Evolutionary conservation across 345 rosid species (phyloP).

Genomic region (Sisymbrium irio): DNA sequence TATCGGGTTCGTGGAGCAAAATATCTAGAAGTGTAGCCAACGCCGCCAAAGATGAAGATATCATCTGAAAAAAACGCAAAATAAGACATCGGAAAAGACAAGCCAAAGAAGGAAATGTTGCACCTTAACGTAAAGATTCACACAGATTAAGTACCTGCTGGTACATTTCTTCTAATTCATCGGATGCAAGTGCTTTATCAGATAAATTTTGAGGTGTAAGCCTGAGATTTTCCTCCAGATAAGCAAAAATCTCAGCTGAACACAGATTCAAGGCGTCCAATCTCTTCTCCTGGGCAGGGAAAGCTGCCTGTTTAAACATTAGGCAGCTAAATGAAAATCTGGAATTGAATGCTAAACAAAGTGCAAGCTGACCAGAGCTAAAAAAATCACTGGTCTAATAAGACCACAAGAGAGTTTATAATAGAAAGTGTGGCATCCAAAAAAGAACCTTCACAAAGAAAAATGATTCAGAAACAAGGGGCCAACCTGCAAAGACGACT

Average conservation of each 20-base stretch:
- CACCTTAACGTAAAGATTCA: background rate
- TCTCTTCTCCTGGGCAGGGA: constrained; percentile 90
- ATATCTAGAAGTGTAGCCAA: constrained; percentile 87
- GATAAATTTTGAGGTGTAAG: constrained; percentile 73
- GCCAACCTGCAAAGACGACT: constrained; percentile 80
- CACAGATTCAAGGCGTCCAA: constrained; percentile 80
- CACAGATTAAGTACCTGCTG: constrained; percentile 62
- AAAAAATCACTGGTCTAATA: constrained; percentile 9
- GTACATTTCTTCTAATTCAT: constrained; percentile 90
- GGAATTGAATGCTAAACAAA: constrained; percentile 18
- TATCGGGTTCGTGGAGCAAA: constrained; percentile 51
- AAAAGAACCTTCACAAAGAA: background rate
- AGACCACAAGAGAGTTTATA: background rate
- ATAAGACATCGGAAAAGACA: constrained; percentile 11
- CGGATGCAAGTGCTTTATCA: constrained; percentile 79
- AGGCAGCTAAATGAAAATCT: constrained; percentile 24
- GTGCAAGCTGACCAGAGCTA: background rate
- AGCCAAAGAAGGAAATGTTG: constrained; percentile 16
- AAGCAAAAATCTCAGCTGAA: constrained; percentile 62
- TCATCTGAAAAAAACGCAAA: constrained; percentile 56
- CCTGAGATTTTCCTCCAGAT: constrained; percentile 91
- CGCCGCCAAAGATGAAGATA: constrained; percentile 77
- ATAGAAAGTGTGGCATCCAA: constrained; percentile 16
- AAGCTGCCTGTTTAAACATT: constrained; percentile 70
- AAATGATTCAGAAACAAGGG: constrained; percentile 11